Evolutionary conservation across 2,329 filamentous ascomycete genomes (phyloP), one percentile per base, ranked within the genome.

Genomic region (Pyrenophora graminea): DNA sequence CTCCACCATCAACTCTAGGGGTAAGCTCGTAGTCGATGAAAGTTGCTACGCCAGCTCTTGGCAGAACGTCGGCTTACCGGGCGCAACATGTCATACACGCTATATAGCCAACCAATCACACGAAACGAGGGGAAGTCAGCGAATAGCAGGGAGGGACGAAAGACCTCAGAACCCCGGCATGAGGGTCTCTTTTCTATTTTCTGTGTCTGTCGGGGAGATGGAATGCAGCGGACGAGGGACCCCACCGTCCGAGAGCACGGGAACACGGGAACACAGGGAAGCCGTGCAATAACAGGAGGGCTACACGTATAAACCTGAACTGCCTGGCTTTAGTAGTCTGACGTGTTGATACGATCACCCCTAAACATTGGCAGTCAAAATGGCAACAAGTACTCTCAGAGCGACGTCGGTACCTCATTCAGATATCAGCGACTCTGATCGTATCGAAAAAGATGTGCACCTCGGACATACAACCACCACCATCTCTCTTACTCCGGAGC

Each of bases 401-500:
- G 39, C 31, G 15, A 36, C 48, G 21, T 38, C 31, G 7, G 19
- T 21, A 13, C 30, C 19, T 8, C 23, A 47, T 8, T 27, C 31
- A 1, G 40, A 48, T 58, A 46, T 55, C 59, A 40, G 31, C 10
- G 39, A 47, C 37, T 41, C 39, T 2, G 60, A 65, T 46, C 51
- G 38, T 3, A 62, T 70, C 15, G 57, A 63, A 30, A 63, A 63
- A 10, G 51, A 57, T 10, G 48, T 55, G 4, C 56, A 39, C 6
- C 57, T 68, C 2, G 45, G 55, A 1, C 63, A 68, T 45, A 53
- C 63, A 2, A 55, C 55, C 1, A 68, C 65, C 2, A 68, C 67
- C 39, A 66, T 68, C 3, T 62, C 64, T 0, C 39, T 68, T 6
- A 66, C 60, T 18, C 65, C 66, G 1, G 65, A 69, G 45, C 50